Percentiles rank a stretch among this genome's conserved stretches.
These are phyloP conservation scores for Coemansia sp. DNA, from an alignment of 192 early-diverging fungal species.

Conservation along the genomic window DNA sequence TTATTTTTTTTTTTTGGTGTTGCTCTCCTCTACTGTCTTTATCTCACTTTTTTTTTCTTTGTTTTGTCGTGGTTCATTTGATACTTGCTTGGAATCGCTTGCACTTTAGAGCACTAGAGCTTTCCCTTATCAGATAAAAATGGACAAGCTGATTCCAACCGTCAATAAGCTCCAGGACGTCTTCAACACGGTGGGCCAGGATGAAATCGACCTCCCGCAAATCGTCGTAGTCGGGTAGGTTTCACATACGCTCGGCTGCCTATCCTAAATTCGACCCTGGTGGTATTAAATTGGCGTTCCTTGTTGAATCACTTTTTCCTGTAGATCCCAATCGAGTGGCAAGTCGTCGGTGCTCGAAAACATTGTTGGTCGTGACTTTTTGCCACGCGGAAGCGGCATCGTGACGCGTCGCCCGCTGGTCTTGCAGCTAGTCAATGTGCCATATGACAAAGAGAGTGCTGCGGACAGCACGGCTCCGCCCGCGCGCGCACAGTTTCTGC, in stretches of 20 bases:
- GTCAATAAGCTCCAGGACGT: constrained; percentile 82
- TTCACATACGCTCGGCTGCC: neutral
- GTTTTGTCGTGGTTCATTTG: neutral
- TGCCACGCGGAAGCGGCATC: constrained; percentile 88
- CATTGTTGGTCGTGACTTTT: constrained; percentile 96
- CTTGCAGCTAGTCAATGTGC: constrained; percentile 71
- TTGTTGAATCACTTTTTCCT: constrained; percentile 7
- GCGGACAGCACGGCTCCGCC: constrained; percentile 4
- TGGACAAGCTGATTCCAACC: constrained; percentile 80
- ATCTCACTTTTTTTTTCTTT: neutral
- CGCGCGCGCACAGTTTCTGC: constrained; percentile 69
- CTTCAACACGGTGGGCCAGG: constrained; percentile 71
- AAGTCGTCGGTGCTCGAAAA: constrained; percentile 98
- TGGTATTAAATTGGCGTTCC: neutral
- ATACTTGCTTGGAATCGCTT: neutral
- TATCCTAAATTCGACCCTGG: neutral
- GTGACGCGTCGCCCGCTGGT: constrained; percentile 82
- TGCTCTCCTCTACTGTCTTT: neutral
- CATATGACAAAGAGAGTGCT: neutral
- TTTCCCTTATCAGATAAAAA: constrained; percentile 24
- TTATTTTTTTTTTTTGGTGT: constrained; percentile 4
- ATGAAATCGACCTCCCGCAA: constrained; percentile 76
- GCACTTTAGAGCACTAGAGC: constrained; percentile 1
- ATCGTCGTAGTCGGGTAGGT: constrained; percentile 79
- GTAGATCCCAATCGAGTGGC: constrained; percentile 80